phyloP scores from a whole-genome alignment of 2,329 filamentous ascomycete genomes.

The Cercospora janseana region DNA sequence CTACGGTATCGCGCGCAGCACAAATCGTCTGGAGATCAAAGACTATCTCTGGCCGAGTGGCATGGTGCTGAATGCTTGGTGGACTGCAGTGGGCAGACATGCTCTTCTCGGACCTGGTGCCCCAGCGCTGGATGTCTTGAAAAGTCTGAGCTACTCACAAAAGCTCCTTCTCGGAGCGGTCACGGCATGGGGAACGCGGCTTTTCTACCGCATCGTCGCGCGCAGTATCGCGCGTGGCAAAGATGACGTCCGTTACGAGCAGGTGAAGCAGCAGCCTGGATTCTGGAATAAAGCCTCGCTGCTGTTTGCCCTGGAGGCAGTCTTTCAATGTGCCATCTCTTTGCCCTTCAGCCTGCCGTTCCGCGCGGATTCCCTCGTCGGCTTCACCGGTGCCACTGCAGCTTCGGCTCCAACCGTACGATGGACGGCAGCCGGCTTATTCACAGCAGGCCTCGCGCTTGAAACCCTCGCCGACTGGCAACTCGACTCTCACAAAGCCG shows the following conservation, averaged over 20 bases:
- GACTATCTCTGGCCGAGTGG: conserved; percentile 51
- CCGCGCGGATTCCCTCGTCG: conserved; percentile 18
- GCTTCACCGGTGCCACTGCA: conserved; percentile 21
- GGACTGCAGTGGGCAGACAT: conserved; percentile 56
- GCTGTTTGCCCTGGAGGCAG: conserved; percentile 57
- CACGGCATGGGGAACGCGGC: conserved; percentile 57
- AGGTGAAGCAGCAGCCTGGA: conserved; percentile 50
- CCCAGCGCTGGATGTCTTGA: conserved; percentile 48
- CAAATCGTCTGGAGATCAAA: conserved; percentile 58
- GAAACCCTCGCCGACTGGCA: conserved; percentile 59
- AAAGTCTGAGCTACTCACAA: conserved; percentile 53
- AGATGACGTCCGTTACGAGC: conserved; percentile 58
- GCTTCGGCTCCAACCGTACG: conserved; percentile 40
- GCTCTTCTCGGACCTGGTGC: conserved; percentile 45
- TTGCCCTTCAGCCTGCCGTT: conserved; percentile 59
- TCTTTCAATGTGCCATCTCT: conserved; percentile 57
- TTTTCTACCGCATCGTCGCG: conserved; percentile 55
- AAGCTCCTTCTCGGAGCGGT: conserved; percentile 57
- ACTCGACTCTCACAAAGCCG: conserved; percentile 50
- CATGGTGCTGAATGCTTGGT: conserved; percentile 58
- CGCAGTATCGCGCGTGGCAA: conserved; percentile 51
- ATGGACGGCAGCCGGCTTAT: conserved; percentile 50
- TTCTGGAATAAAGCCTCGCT: conserved; percentile 60
- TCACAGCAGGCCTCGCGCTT: conserved; percentile 55
- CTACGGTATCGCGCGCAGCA: conserved; percentile 53